Evolutionary conservation across 768 basidiomycete species (phyloP).

Genomic region (Rhodotorula graminis): DNA sequence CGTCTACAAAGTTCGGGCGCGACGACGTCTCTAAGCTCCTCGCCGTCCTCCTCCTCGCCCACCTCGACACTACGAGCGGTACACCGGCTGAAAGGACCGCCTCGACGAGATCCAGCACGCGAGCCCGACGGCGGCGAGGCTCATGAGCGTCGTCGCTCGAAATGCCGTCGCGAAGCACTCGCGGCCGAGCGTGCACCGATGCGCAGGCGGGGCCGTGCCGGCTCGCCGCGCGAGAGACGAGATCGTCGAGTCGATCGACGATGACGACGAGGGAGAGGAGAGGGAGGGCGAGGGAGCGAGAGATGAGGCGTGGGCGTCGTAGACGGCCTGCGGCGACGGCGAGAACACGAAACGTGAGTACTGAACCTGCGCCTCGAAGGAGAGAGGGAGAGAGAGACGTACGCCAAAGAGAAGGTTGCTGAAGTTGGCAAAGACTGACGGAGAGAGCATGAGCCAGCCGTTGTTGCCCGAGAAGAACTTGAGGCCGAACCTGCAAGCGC

Average conservation of each 20-base stretch:
- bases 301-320: slow-evolving; percentile 23
- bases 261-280: background rate
- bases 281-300: background rate
- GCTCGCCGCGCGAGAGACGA: background rate
- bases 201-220: background rate
- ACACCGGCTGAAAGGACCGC: slow-evolving; percentile 16
- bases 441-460: slow-evolving; percentile 7
- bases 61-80: background rate
- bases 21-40: background rate
- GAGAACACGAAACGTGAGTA: background rate
- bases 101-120: slow-evolving; percentile 11
- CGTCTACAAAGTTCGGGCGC: background rate
- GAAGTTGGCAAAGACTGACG: slow-evolving; percentile 12
- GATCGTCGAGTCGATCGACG: background rate
- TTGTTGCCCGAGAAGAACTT: slow-evolving; percentile 11
- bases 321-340: slow-evolving; percentile 7
- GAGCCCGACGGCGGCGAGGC: slow-evolving; percentile 1
- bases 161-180: slow-evolving; percentile 32
- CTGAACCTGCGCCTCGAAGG: too few species aligned
- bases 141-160: slow-evolving; percentile 19
- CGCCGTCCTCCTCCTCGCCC: too few species aligned
- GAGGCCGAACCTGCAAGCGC: slow-evolving; percentile 11
- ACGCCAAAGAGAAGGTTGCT: slow-evolving; percentile 21
- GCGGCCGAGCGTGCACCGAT: slow-evolving; percentile 19
- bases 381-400: background rate